A percentile compares a stretch with the other conserved stretches of the same genome.
Evolutionary conservation across 306 rosid species (phyloP).

Genomic region (Abrus pulchellus): DNA sequence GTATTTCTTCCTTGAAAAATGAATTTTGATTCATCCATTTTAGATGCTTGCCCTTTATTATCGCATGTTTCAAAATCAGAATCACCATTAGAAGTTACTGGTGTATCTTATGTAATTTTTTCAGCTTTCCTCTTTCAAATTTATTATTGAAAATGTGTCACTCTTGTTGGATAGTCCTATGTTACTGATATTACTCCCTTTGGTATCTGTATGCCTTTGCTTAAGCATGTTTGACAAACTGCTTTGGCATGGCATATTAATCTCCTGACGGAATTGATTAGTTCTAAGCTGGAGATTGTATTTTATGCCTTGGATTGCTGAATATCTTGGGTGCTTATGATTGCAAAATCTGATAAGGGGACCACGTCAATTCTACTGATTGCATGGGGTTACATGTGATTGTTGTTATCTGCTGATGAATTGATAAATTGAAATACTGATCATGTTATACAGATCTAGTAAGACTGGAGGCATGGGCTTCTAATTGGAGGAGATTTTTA

Average conservation of each 20-base stretch:
- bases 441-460: constrained; percentile 39
- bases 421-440: constrained; percentile 38
- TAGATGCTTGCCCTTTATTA: background rate
- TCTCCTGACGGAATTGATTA: constrained; percentile 20
- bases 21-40: constrained; percentile 21
- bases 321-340: constrained; percentile 10
- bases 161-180: constrained; percentile 5
- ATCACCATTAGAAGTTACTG: constrained; percentile 18
- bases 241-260: constrained; percentile 20
- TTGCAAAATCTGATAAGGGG: constrained; percentile 31
- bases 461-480: constrained; percentile 31
- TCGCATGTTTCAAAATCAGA: constrained; percentile 24
- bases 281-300: constrained; percentile 13
- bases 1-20: background rate
- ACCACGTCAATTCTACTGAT: constrained; percentile 24
- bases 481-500: constrained; percentile 29
- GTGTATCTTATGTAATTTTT: constrained; percentile 29
- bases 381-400: constrained; percentile 23
- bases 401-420: constrained; percentile 25
- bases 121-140: constrained; percentile 39
- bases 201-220: constrained; percentile 41
- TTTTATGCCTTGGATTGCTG: constrained; percentile 22
- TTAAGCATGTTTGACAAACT: constrained; percentile 2
- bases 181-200: constrained; percentile 42
- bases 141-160: constrained; percentile 38